Evolutionary conservation across 2,329 filamentous ascomycete genomes (phyloP).

Genomic region (Monilinia fructigena): DNA sequence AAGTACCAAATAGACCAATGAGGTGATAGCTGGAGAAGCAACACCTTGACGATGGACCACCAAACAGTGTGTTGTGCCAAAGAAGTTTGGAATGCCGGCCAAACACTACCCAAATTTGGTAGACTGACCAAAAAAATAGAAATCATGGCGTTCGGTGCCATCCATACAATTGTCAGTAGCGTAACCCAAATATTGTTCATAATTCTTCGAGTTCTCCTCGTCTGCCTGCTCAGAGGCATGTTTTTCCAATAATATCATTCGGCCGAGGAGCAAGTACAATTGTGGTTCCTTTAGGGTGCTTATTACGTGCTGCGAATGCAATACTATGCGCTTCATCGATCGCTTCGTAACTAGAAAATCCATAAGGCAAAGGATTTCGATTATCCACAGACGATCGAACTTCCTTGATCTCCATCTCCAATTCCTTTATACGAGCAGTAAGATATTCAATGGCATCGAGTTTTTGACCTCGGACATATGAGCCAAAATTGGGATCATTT

Average conservation of each 20-base stretch:
- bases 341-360: slow-evolving; percentile 89
- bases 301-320: slow-evolving; percentile 76
- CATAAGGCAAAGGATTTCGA: slow-evolving; percentile 84
- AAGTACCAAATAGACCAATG: slow-evolving; percentile 80
- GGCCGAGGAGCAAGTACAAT: slow-evolving; percentile 80
- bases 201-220: slow-evolving; percentile 69
- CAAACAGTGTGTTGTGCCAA: slow-evolving; percentile 61
- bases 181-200: slow-evolving; percentile 83
- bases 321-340: slow-evolving; percentile 87
- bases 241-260: slow-evolving; percentile 97
- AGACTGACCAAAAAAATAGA: slow-evolving; percentile 91
- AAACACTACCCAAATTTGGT: slow-evolving; percentile 74
- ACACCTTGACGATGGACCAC: slow-evolving; percentile 95
- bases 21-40: slow-evolving; percentile 80
- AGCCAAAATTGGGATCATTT: slow-evolving; percentile 66
- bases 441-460: slow-evolving; percentile 94
- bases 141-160: slow-evolving; percentile 90
- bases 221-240: slow-evolving; percentile 67
- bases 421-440: slow-evolving; percentile 75
- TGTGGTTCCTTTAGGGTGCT: slow-evolving; percentile 75
- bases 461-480: slow-evolving; percentile 67
- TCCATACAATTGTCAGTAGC: slow-evolving; percentile 79
- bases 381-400: slow-evolving; percentile 80
- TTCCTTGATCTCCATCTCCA: slow-evolving; percentile 83
- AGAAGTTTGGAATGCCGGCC: slow-evolving; percentile 68